Percentiles rank a stretch among this genome's conserved stretches.
phyloP scores from a whole-genome alignment of 1,284 basidiomycete species.

The Ceratobasidium sp. region DNA sequence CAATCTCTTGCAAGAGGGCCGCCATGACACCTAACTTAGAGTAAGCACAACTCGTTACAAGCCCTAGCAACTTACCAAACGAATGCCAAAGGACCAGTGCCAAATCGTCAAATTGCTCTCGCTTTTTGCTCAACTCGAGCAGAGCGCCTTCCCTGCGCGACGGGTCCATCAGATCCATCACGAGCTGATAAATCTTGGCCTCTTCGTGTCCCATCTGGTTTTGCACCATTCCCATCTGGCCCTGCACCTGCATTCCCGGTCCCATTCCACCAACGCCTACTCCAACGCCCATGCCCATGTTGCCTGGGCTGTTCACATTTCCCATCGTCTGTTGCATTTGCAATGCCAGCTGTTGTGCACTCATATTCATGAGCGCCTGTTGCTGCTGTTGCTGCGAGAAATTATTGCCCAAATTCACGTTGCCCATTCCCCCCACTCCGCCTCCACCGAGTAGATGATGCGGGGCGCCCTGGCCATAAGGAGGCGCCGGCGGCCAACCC shows the following conservation, averaged over 20 bases:
- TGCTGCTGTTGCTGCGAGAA: conserved; percentile 36
- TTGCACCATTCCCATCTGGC: conserved; percentile 9
- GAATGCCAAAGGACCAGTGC: conserved; percentile 99
- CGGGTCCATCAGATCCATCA: conserved; percentile 82
- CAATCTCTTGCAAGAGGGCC: conserved; percentile 96
- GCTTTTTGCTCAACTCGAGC: conserved; percentile 97
- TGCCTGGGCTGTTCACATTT: conserved; percentile 17
- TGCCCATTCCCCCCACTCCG: conserved; percentile 25
- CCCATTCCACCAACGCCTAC: conserved; percentile 22
- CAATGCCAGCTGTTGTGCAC: conserved; percentile 28
- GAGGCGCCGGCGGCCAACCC: conserved; percentile 28
- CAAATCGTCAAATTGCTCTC: conserved; percentile 98
- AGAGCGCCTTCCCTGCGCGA: conserved; percentile 83
- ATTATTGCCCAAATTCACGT: conserved; percentile 7
- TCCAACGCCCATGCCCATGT: conserved; percentile 30
- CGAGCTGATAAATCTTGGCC: conserved; percentile 80
- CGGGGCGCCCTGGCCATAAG: conserved; percentile 30
- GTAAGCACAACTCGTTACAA: neutral
- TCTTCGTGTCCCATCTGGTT: conserved; percentile 61
- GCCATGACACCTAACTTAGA: conserved; percentile 93
- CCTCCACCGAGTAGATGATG: conserved; percentile 24
- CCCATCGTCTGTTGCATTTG: conserved; percentile 37
- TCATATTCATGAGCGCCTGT: conserved; percentile 34
- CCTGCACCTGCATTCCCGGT: conserved; percentile 19
- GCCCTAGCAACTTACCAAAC: conserved; percentile 74